Conservation (phyloP, 2,329 filamentous ascomycete species). For the Tolypocladium ovalisporum region DNA sequence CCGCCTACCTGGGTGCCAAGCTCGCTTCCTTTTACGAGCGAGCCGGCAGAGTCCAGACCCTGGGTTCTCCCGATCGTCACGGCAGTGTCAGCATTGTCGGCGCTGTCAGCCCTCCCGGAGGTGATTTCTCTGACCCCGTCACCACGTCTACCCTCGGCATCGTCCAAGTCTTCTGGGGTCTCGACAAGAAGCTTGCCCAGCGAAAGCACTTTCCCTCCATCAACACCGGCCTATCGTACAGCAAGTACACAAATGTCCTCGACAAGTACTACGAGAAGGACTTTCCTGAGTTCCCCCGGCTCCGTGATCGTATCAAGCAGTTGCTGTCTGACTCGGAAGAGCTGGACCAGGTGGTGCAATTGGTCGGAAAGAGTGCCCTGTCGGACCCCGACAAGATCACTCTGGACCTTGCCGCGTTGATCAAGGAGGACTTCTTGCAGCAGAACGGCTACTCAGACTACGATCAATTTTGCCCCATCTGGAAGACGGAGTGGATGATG, state of each 20-base stretch:
- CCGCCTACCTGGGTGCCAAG: conserved; percentile 92
- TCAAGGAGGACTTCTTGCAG: conserved; percentile 98
- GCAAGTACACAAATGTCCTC: conserved; percentile 83
- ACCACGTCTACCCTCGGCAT: conserved; percentile 90
- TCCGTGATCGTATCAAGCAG: conserved; percentile 88
- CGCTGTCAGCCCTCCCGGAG: conserved; percentile 91
- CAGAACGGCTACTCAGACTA: conserved; percentile 99
- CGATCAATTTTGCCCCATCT: conserved; percentile 97
- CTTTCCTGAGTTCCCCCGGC: conserved; percentile 84
- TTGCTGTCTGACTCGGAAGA: conserved; percentile 92
- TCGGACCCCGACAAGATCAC: conserved; percentile 98
- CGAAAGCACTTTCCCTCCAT: conserved; percentile 98
- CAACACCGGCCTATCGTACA: conserved; percentile 91
- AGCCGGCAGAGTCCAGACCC: conserved; percentile 73
- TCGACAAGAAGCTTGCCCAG: conserved; percentile 98
- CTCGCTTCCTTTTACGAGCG: conserved; percentile 98
- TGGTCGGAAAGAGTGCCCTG: conserved; percentile 93
- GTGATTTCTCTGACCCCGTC: conserved; percentile 98
- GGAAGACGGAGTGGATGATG: conserved; percentile 99
- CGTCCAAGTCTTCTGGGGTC: conserved; percentile 98
- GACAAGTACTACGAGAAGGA: conserved; percentile 94
- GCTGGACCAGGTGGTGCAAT: conserved; percentile 94
- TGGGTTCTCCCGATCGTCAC: conserved; percentile 79
- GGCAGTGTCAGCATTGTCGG: conserved; percentile 97
- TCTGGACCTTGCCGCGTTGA: conserved; percentile 75